phyloP scores from a whole-genome alignment of 2,329 filamentous ascomycete genomes.

The Epichloe hybrida region DNA sequence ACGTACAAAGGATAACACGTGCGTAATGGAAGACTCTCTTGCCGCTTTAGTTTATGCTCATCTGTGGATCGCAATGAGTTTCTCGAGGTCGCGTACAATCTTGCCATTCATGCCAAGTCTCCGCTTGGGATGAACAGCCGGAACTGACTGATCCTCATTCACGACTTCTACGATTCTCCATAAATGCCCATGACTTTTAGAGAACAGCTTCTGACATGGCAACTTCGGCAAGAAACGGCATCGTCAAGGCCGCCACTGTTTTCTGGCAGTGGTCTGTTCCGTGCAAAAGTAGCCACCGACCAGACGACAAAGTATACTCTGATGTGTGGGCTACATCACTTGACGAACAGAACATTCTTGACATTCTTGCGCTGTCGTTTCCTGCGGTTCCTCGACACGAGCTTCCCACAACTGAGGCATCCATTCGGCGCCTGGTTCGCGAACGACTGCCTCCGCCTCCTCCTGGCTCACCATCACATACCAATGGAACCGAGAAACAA shows the following conservation, averaged over 20 bases:
- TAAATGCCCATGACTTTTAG: too few relatives aligned
- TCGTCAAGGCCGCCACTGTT: not conserved
- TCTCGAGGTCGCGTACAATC: not conserved
- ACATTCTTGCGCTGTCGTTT: constrained; percentile 3
- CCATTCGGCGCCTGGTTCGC: constrained; percentile 6
- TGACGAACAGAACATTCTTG: not conserved
- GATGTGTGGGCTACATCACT: constrained; percentile 5
- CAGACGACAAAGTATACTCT: constrained; percentile 7
- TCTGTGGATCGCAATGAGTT: not conserved
- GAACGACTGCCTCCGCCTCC: not conserved
- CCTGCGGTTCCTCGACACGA: constrained; percentile 3
- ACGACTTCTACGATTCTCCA: too few relatives aligned
- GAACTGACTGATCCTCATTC: too few relatives aligned
- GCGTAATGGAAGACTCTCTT: not conserved
- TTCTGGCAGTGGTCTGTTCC: constrained; percentile 11
- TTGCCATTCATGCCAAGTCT: not conserved
- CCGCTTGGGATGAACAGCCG: not conserved
- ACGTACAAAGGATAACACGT: not conserved
- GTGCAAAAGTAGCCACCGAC: constrained; percentile 9
- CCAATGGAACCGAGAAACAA: not conserved
- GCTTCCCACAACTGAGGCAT: constrained; percentile 6
- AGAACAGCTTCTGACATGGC: not conserved
- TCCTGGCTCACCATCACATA: not conserved
- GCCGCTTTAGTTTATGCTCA: too few relatives aligned
- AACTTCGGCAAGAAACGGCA: not conserved